Conservation (phyloP, 176 grass and related monocot genomes). For the Saccharum officinarum region DNA sequence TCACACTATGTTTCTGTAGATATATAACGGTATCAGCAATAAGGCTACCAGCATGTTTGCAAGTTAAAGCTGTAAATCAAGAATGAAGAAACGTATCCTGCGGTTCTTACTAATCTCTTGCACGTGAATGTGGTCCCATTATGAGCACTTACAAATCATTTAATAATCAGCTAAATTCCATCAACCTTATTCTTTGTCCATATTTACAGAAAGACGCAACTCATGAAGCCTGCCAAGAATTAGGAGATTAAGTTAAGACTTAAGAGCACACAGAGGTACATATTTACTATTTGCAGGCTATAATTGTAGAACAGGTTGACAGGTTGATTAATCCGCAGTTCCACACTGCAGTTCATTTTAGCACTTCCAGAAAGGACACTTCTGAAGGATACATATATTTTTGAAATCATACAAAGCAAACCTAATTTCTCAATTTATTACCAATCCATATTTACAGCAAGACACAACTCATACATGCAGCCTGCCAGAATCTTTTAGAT, state of each 20-base stretch:
- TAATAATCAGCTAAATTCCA: conserved; percentile 22
- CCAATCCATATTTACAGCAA: neutral
- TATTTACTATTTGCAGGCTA: neutral
- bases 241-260: conserved; percentile 10
- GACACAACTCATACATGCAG: conserved; percentile 8
- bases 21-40: neutral
- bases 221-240: conserved; percentile 29
- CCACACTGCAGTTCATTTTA: neutral
- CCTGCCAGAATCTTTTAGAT: neutral
- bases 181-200: conserved; percentile 32
- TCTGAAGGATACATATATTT: no score
- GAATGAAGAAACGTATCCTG: neutral
- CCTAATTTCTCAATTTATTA: neutral
- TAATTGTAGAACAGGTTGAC: neutral
- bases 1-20: neutral
- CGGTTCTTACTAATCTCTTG: conserved; percentile 6
- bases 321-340: neutral
- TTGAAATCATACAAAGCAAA: no score
- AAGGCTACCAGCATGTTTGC: neutral
- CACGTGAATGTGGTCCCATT: neutral
- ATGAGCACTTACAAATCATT: neutral
- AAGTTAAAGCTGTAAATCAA: neutral
- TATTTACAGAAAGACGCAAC: conserved; percentile 21
- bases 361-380: neutral
- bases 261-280: neutral